Percentiles rank a stretch among this genome's conserved stretches.
Conservation (phyloP, 2,329 filamentous ascomycete species). For the Cladosporium sp. region DNA sequence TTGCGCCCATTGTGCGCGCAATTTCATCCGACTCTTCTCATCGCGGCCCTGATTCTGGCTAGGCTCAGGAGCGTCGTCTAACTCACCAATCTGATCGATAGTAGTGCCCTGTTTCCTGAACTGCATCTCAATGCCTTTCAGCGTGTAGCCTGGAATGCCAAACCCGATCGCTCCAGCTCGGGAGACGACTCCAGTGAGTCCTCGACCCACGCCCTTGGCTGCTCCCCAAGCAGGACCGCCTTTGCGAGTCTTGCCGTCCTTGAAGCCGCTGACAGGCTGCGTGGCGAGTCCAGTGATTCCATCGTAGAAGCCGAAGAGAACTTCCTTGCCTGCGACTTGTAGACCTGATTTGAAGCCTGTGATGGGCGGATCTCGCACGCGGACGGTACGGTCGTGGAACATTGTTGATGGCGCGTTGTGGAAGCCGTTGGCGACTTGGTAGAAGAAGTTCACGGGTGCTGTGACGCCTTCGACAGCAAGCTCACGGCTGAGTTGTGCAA, state of each 20-base stretch:
- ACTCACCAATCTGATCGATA: constrained; percentile 7
- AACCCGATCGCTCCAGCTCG: constrained; percentile 70
- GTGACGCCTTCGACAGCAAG: constrained; percentile 64
- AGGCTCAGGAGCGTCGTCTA: background rate
- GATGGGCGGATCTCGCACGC: constrained; percentile 11
- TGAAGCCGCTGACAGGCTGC: constrained; percentile 62
- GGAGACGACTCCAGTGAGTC: constrained; percentile 68
- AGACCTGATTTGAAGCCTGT: constrained; percentile 11
- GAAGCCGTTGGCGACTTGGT: constrained; percentile 73
- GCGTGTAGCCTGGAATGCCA: constrained; percentile 66
- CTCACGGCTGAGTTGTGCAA: constrained; percentile 32
- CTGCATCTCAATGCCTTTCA: constrained; percentile 76
- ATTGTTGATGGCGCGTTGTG: constrained; percentile 12
- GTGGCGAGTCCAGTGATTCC: constrained; percentile 19
- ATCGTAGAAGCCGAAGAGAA: constrained; percentile 19
- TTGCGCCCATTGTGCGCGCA: constrained; percentile 4
- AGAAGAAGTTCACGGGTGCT: constrained; percentile 81
- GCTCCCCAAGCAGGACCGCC: constrained; percentile 12
- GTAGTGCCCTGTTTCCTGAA: constrained; percentile 42
- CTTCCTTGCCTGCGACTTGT: constrained; percentile 12
- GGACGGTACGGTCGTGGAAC: constrained; percentile 12
- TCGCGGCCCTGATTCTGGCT: background rate
- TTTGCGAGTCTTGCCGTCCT: constrained; percentile 48
- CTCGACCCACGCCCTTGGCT: constrained; percentile 16
- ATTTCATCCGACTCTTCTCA: background rate